Base-by-base conservation (phyloP, 1,139 yeast species). In the Zygosaccharomyces sapae region DNA sequence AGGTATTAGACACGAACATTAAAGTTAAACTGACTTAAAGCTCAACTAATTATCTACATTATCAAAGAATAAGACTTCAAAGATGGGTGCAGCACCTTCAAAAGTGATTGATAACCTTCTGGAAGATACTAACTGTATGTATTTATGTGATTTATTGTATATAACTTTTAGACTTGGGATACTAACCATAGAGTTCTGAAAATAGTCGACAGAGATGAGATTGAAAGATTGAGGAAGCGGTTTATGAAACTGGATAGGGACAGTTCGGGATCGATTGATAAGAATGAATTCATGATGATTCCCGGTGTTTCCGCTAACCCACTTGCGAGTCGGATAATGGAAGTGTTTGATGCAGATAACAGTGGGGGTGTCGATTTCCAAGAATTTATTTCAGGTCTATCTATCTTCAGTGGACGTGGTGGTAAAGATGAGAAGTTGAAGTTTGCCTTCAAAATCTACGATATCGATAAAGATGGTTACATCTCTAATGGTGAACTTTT, bases 181-280 rank as follows among this genome's bases (percentile, higher is more conserved):
- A 27, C 45, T 42, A 35, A 42, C 45, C 13, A 34, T 31, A 30
- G 27, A 33, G 13, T 3, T 35, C n/a, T 18, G 6, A 22, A 31
- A 44, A 33, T 38, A 74, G 80, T 88, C 65, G 90, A 86, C 52
- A 77, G 84, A 45, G 96, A 88, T 55, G 99, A 94, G 64, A 86
- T 94, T 45, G 95, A 90, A 64, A 76, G 98, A 52, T 73, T 94
- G 52, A 80, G 96, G 53, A 89, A 89, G 63, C 74, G 98, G 55
- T 94, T 94, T 67, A 86, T 90, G 95, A 94, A 94, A 65, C 73
- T 94, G 45, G 99, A 94, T 67, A 83, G 85, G 55, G 97, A 94
- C 66, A 85, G 89, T 46, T 82, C 90, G 2, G 98, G 98, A 1
- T 83, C 95, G 18, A 86, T 94, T 40, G 97, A 92, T 53, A 84